Evolutionary conservation across 2,329 filamentous ascomycete species (phyloP).

Genomic region (Cadophora malorum): DNA sequence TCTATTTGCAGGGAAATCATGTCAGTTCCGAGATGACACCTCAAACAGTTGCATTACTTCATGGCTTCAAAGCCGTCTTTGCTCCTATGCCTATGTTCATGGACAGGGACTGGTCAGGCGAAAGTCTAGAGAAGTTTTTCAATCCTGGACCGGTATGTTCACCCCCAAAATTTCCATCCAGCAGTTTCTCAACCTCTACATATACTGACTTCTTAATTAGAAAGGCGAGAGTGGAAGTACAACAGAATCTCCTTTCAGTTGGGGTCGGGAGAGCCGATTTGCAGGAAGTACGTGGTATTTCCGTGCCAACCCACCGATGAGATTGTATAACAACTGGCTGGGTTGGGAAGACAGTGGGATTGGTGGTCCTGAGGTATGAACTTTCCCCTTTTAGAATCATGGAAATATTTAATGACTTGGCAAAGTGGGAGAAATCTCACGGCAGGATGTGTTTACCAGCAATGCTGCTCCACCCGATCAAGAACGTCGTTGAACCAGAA

Average conservation of each 20-base stretch:
- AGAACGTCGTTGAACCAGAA: constrained; percentile 60
- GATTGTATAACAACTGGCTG: constrained; percentile 68
- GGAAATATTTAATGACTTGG: constrained; percentile 13
- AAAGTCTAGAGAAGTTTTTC: constrained; percentile 63
- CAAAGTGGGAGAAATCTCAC: constrained; percentile 59
- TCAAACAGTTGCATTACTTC: constrained; percentile 73
- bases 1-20: constrained; percentile 60
- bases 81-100: constrained; percentile 82
- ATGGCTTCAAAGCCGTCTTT: constrained; percentile 80
- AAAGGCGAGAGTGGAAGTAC: constrained; percentile 59
- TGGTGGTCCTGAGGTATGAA: constrained; percentile 52
- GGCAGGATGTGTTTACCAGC: constrained; percentile 65
- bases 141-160: constrained; percentile 57
- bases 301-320: constrained; percentile 61
- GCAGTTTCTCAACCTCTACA: neutral
- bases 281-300: constrained; percentile 68
- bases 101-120: constrained; percentile 71
- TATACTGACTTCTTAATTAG: neutral
- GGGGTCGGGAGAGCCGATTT: constrained; percentile 63
- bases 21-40: constrained; percentile 84
- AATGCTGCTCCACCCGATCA: constrained; percentile 65
- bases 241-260: constrained; percentile 61
- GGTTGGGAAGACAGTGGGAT: constrained; percentile 62
- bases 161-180: too few species aligned
- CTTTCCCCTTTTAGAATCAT: neutral